Conservation (phyloP, 208 protist species). For the Polymyxa betae region DNA sequence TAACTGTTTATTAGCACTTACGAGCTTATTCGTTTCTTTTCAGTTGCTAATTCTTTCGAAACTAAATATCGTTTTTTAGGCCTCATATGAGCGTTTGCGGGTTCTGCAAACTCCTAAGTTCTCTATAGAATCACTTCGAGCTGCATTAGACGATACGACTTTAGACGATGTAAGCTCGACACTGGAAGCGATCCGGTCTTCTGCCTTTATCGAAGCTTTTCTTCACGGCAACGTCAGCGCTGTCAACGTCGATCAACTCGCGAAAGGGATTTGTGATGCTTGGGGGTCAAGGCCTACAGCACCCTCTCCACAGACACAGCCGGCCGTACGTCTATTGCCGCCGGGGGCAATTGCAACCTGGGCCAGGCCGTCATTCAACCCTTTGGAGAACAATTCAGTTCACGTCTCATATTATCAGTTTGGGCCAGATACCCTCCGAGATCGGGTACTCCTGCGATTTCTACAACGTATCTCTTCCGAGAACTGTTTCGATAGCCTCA, state of each 20-base stretch:
- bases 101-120: constrained; percentile 11
- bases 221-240: constrained; percentile 46
- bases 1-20: too few relatives aligned
- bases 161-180: neutral
- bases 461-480: constrained; percentile 10
- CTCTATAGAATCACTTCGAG: constrained; percentile 10
- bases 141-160: neutral
- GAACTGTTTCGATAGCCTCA: constrained; percentile 17
- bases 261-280: neutral
- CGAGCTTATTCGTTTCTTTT: neutral
- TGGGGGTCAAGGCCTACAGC: neutral
- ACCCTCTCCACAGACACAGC: neutral
- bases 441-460: neutral
- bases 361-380: constrained; percentile 17
- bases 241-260: neutral
- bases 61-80: neutral
- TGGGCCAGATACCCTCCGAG: neutral
- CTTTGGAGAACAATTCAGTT: neutral
- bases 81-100: constrained; percentile 13
- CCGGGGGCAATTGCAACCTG: neutral
- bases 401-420: constrained; percentile 51
- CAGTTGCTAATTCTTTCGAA: neutral
- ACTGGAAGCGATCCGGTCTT: neutral
- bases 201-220: neutral
- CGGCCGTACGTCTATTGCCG: neutral